These are phyloP conservation scores for Thielaviopsis ethacetica DNA, from an alignment of 2,329 filamentous ascomycete genomes.

Conservation along the genomic window DNA sequence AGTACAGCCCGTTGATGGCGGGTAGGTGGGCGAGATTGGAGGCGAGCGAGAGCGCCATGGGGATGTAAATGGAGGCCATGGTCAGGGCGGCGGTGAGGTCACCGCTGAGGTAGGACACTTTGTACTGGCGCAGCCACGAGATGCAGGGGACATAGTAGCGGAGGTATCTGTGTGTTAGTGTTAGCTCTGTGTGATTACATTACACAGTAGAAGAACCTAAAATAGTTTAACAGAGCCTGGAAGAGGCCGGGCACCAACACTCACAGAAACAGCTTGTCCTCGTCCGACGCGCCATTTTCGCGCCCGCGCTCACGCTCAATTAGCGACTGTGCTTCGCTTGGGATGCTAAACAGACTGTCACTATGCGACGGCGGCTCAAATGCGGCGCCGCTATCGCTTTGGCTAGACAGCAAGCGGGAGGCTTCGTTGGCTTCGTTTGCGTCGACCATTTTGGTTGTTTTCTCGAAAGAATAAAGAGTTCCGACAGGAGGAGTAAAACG, in stretches of 20 bases:
- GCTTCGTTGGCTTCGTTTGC: too few relatives aligned
- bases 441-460: too few relatives aligned
- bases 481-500: too few relatives aligned
- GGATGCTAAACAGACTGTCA: conserved; percentile 5
- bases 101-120: conserved; percentile 63
- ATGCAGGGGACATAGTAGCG: conserved; percentile 86
- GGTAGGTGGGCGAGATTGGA: conserved; percentile 86
- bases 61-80: conserved; percentile 97
- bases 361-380: neutral
- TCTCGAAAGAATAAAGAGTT: too few relatives aligned
- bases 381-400: too few relatives aligned
- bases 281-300: neutral
- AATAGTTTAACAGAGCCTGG: neutral
- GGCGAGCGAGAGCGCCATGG: conserved; percentile 87
- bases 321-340: conserved; percentile 3
- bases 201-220: too few relatives aligned
- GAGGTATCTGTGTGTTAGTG: conserved; percentile 46
- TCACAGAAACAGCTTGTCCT: neutral
- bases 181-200: neutral
- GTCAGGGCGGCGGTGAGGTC: conserved; percentile 81
- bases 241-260: neutral
- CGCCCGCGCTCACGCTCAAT: conserved; percentile 1
- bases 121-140: conserved; percentile 82
- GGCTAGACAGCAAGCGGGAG: too few relatives aligned
- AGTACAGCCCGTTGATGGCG: conserved; percentile 84